Evolutionary conservation across 2,329 filamentous ascomycete genomes (phyloP).

Genomic region (Pestalotiopsis sp.): DNA sequence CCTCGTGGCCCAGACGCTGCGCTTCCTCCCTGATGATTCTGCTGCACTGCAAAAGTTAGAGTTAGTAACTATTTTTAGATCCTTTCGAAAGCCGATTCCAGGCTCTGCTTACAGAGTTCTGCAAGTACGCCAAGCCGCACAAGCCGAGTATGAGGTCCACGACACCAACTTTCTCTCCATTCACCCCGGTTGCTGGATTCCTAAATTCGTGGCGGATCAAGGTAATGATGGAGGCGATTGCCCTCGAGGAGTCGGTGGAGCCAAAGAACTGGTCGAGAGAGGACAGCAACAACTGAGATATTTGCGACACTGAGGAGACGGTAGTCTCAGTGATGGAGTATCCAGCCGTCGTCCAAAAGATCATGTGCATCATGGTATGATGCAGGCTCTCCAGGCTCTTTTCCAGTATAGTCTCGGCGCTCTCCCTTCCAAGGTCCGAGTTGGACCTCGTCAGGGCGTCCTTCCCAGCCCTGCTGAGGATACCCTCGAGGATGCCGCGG

Average conservation of each 20-base stretch:
- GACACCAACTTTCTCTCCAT: slow-evolving; percentile 62
- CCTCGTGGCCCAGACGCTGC: slow-evolving; percentile 50
- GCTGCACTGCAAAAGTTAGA: slow-evolving; percentile 40
- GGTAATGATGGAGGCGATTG: slow-evolving; percentile 68
- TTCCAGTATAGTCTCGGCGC: slow-evolving; percentile 60
- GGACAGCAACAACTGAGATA: slow-evolving; percentile 60
- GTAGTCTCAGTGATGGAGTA: slow-evolving; percentile 61
- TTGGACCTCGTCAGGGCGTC: slow-evolving; percentile 48
- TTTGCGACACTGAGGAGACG: slow-evolving; percentile 55
- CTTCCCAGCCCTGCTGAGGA: slow-evolving; percentile 54
- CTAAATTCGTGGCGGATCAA: slow-evolving; percentile 66
- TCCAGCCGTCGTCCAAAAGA: slow-evolving; percentile 64
- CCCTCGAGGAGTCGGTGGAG: slow-evolving; percentile 69
- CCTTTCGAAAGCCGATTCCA: not conserved
- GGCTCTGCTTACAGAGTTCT: slow-evolving; percentile 40
- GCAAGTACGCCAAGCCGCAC: slow-evolving; percentile 63
- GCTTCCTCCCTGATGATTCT: slow-evolving; percentile 53
- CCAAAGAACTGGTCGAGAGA: slow-evolving; percentile 67
- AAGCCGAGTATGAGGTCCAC: slow-evolving; percentile 63
- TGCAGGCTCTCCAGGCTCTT: slow-evolving; percentile 59
- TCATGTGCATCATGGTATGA: slow-evolving; percentile 57
- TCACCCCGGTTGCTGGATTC: slow-evolving; percentile 61
- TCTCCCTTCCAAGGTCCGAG: slow-evolving; percentile 49
- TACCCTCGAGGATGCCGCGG: slow-evolving; percentile 55
- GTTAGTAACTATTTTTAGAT: not conserved